Evolutionary conservation across 2,329 filamentous ascomycete genomes (phyloP), one percentile per base, ranked within the genome.

Genomic region (Sodiomyces alkalinus): DNA sequence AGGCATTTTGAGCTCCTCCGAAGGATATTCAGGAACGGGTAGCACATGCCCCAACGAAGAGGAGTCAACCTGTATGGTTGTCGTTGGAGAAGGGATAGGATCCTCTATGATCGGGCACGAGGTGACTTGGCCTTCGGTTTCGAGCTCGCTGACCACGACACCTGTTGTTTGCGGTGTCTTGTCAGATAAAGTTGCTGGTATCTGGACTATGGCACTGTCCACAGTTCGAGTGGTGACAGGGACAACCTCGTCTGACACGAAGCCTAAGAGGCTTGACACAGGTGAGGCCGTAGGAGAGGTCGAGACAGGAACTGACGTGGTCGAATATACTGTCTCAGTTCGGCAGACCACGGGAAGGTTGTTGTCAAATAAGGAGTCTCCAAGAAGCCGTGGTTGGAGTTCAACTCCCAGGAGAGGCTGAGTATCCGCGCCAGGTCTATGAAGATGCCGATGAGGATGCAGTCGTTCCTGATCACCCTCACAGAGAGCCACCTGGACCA

Each of bases 51-150:
- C n/a, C 9, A 17, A 14, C 2, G 23, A 23, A 4, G 22, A n/a
- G 6, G 23, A 25, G 15, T 6, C 12, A 16, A n/a, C 12, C 10
- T 17, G 23, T 2, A 57, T 41, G 19, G 55, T 36, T 7, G 46
- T 44, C 6, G 52, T 54, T 9, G 53, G 53, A n/a, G 34, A 43
- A 5, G 55, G 45, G 20, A 60, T 58, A 2, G 44, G 31, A 23
- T 31, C 39, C 12, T 47, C 49, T 7, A 51, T 36, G 19, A 53
- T 39, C 23, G 47, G 29, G 22, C 27, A 26, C 26, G 27, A 30
- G 21, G 36, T 33, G 34, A 29, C 29, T 35, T 39, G 41, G 18
- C 40, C 44, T 28, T 27, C 29, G 14, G 30, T 25, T 3, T 36
- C 32, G 6, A 32, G 29, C 7, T 17, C 35, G 13, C 42, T 45